Evolutionary conservation across 2,329 filamentous ascomycete species (phyloP).

Genomic region (Neopestalotiopsis sp.): DNA sequence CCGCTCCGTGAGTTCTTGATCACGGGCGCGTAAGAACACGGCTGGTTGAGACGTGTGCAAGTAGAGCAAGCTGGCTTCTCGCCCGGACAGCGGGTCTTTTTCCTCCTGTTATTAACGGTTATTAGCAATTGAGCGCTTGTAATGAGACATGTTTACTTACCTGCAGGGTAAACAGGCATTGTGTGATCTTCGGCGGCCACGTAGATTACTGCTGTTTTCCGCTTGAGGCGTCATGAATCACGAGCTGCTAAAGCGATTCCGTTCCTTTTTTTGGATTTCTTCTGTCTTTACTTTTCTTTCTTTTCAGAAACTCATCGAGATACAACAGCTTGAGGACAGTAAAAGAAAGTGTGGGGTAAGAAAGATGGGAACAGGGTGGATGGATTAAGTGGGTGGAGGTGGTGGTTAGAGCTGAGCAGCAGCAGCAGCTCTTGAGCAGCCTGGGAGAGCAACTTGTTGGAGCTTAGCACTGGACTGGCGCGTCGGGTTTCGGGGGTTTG

Average conservation of each 20-base stretch:
- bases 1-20: conserved; percentile 44
- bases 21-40: conserved; percentile 49
- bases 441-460: no score
- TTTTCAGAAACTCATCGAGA: neutral
- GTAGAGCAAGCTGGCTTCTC: conserved; percentile 58
- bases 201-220: conserved; percentile 32
- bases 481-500: neutral
- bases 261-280: neutral
- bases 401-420: neutral
- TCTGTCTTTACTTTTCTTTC: neutral
- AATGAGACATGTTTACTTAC: conserved; percentile 34
- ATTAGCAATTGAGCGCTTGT: neutral
- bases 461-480: neutral
- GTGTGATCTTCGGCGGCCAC: conserved; percentile 45
- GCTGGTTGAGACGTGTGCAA: conserved; percentile 53
- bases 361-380: neutral
- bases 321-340: neutral
- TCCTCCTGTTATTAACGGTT: conserved; percentile 42
- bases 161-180: conserved; percentile 54
- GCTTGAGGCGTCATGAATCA: conserved; percentile 40
- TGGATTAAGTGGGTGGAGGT: neutral
- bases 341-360: neutral
- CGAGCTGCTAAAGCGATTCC: neutral
- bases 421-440: neutral
- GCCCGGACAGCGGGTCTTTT: conserved; percentile 58